Evolutionary conservation across 805 yeast genomes (phyloP).

Genomic region (Cyberlindnera maclurae): DNA sequence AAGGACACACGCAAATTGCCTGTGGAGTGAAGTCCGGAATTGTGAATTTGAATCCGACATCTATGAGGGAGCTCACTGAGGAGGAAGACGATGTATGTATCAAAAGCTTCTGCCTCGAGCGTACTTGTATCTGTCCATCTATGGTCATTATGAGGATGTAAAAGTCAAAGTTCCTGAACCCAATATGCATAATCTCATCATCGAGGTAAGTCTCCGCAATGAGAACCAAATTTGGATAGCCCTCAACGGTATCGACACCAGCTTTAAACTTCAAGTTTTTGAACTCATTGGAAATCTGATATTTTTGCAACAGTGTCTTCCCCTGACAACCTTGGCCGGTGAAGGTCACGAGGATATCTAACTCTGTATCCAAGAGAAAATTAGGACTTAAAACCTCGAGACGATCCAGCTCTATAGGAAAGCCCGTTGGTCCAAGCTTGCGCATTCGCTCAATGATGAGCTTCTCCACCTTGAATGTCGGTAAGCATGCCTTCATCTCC

Average conservation of each 20-base stretch:
- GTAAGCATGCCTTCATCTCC: constrained; percentile 35
- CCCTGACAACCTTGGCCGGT: constrained; percentile 17
- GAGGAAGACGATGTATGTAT: constrained; percentile 23
- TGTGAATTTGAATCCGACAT: constrained; percentile 49
- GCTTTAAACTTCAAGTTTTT: constrained; percentile 16
- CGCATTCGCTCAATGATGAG: constrained; percentile 23
- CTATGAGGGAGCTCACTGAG: constrained; percentile 37
- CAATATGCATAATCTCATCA: constrained; percentile 26
- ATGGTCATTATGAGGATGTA: constrained; percentile 33
- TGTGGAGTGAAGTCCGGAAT: constrained; percentile 27
- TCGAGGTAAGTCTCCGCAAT: constrained; percentile 14
- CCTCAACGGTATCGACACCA: constrained; percentile 14
- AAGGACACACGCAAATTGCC: constrained; percentile 42
- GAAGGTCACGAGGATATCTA: constrained; percentile 42
- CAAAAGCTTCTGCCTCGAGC: constrained; percentile 32
- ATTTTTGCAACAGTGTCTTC: constrained; percentile 18
- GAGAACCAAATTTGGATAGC: constrained; percentile 18
- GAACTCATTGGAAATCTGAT: constrained; percentile 18
- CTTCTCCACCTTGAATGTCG: constrained; percentile 31
- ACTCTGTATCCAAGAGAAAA: constrained; percentile 31
- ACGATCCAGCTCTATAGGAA: constrained; percentile 25
- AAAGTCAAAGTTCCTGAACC: constrained; percentile 32
- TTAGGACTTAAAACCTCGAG: constrained; percentile 42
- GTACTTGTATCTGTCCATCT: constrained; percentile 39
- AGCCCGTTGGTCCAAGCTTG: constrained; percentile 22